Percentiles rank a stretch among this genome's conserved stretches.
Conservation (phyloP, 805 yeast genomes). For the Candida takata region DNA sequence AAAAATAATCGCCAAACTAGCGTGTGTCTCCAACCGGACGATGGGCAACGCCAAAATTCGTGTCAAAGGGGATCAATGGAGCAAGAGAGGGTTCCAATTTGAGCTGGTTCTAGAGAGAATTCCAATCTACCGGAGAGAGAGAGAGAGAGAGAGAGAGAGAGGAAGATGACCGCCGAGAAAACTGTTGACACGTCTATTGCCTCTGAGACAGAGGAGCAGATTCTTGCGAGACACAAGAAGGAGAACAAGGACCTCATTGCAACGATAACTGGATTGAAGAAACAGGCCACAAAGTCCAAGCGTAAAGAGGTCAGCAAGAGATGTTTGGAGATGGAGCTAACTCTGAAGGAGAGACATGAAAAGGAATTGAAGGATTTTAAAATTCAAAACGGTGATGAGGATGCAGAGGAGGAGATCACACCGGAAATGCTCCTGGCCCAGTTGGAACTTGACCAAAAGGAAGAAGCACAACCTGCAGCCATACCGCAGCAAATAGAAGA, state of each 20-base stretch:
- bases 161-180: too few species aligned
- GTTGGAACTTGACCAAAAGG: conserved; percentile 34
- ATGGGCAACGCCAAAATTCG: too few species aligned
- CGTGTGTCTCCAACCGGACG: too few species aligned
- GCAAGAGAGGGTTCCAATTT: too few species aligned
- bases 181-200: too few species aligned
- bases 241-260: conserved; percentile 63
- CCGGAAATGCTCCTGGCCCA: conserved; percentile 66
- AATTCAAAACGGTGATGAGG: conserved; percentile 33
- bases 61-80: too few species aligned
- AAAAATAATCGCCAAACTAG: too few species aligned
- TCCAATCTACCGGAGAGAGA: too few species aligned
- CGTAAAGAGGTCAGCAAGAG: conserved; percentile 57
- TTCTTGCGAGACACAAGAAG: conserved; percentile 57
- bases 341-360: conserved; percentile 46
- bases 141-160: too few species aligned
- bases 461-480: conserved; percentile 6
- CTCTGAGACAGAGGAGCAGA: conserved; percentile 42
- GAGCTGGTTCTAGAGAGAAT: too few species aligned
- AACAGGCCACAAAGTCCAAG: conserved; percentile 76
- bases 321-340: conserved; percentile 53
- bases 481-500: conserved; percentile 14
- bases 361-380: conserved; percentile 34
- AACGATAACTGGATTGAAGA: conserved; percentile 66
- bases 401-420: conserved; percentile 36